Evolutionary conservation across 2,329 filamentous ascomycete species (phyloP), one percentile per base, ranked within the genome.

Genomic region (Calonectria naviculata): DNA sequence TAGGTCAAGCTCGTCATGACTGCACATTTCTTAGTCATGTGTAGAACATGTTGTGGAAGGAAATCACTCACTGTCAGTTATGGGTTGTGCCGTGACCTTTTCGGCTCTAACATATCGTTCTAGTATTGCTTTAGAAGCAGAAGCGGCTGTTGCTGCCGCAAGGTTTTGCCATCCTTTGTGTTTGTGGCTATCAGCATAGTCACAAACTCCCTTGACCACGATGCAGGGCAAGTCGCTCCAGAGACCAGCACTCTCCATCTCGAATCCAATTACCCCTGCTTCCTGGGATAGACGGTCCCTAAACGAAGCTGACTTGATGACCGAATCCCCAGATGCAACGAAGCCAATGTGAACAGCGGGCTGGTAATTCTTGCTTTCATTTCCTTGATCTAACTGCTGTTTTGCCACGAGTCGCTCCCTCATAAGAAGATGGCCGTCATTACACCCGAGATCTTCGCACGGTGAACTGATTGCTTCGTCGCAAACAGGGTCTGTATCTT

Each of bases 301-400:
- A 24, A 52, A 36, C 5, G 19, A 19, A 15, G 52, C 66, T 5
- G 81, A 81, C 56, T 83, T 85, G 68, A 87, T 83, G 1, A 87
- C 82, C 2, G 76, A 78, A 72, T 67, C 54, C 10, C 65, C 65
- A 1, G 65, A 67, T 3, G 52, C 65, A 29, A 67, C 19, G 13
- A 44, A 63, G 0, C 85, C 84, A 29, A 86, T 75, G 62, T 85
- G 82, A 0, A 86, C 65, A 6, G 36, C 31, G 5, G 74, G 75
- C 8, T 65, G 31, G 24, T 49, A 46, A 21, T 13, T 26, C 15
- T 21, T 41, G 9, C 21, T 78, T 41, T 79, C 78, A 13, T 80
- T 66, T 1, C 73, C 62, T 9, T 80, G 68, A 28, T 72, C 54
- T n/a, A 19, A 24, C 13, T 38, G 10, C 12, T 44, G 41, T 34